A percentile compares a stretch with the other conserved stretches of the same genome.
Evolutionary conservation across 257 asterid species (phyloP).

Genomic region (Anisodus acutangulus): DNA sequence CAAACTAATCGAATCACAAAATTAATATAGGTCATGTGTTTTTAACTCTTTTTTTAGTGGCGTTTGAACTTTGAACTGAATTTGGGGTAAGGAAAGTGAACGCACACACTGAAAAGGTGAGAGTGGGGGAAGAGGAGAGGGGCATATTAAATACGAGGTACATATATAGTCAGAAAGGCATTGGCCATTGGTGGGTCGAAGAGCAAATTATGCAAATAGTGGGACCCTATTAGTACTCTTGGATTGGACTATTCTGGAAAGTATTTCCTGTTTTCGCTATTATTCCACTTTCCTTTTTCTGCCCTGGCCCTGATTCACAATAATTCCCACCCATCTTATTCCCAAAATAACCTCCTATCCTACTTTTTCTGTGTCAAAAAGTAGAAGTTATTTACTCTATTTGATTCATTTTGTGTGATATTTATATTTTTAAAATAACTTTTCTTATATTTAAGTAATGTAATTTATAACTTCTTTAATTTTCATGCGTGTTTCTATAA

Average conservation of each 20-base stretch:
- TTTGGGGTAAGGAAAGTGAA: neutral
- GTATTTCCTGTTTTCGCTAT: slow-evolving; percentile 64
- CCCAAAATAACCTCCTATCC: slow-evolving; percentile 29
- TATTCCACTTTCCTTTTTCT: slow-evolving; percentile 74
- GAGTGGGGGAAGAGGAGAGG: slow-evolving; percentile 28
- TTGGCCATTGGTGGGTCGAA: slow-evolving; percentile 34
- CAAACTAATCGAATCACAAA: too few relatives aligned
- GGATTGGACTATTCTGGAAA: slow-evolving; percentile 79
- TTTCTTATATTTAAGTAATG: too few relatives aligned
- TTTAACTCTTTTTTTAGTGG: too few relatives aligned
- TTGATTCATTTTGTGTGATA: too few relatives aligned
- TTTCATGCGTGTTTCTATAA: too few relatives aligned
- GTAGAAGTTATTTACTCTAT: too few relatives aligned
- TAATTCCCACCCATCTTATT: neutral
- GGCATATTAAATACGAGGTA: slow-evolving; percentile 65
- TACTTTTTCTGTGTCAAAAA: neutral
- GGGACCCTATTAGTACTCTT: slow-evolving; percentile 70
- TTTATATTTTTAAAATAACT: too few relatives aligned
- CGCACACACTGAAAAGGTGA: slow-evolving; percentile 26
- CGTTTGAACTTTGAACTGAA: neutral
- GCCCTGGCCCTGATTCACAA: slow-evolving; percentile 36
- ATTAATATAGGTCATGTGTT: too few relatives aligned
- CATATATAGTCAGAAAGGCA: slow-evolving; percentile 35
- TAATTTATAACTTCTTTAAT: too few relatives aligned
- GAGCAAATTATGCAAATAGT: slow-evolving; percentile 57